phyloP scores from a whole-genome alignment of 2,329 filamentous ascomycete species.

The Ophiocordyceps camponoti-saundersi region DNA sequence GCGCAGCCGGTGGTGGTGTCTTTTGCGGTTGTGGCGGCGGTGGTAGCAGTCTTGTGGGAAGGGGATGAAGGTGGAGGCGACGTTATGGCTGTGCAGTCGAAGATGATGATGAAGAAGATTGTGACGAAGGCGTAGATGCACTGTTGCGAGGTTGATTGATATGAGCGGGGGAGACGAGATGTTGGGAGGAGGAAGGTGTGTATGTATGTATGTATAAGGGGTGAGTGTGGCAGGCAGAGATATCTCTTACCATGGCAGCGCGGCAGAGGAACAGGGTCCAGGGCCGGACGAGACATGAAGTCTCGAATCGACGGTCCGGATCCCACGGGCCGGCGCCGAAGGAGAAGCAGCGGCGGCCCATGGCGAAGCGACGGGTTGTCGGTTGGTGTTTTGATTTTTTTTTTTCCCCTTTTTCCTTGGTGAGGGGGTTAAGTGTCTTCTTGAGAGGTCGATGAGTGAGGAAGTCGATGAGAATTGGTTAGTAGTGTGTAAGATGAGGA shows the following conservation, averaged over 20 bases:
- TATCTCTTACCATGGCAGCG: conserved; percentile 33
- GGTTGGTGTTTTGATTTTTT: background rate
- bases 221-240: too few species aligned
- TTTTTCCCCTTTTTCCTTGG: background rate
- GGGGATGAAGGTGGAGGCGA: background rate
- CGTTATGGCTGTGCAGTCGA: conserved; percentile 29
- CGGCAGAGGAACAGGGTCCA: conserved; percentile 41
- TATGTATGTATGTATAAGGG: too few species aligned
- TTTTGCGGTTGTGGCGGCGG: background rate
- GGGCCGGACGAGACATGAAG: conserved; percentile 65
- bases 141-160: conserved; percentile 10
- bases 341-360: background rate
- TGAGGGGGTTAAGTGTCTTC: too few species aligned
- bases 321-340: conserved; percentile 29
- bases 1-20: conserved; percentile 22
- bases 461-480: too few species aligned
- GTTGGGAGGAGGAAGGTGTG: background rate
- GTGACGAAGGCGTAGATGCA: conserved; percentile 53
- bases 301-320: conserved; percentile 51
- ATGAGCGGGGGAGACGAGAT: background rate
- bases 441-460: too few species aligned
- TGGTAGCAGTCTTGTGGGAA: background rate
- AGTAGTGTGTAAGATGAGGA: too few species aligned
- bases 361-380: background rate
- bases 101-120: conserved; percentile 53